Evolutionary conservation across 768 basidiomycete species (phyloP).

Genomic region (Pleurotus citrinopileatus): DNA sequence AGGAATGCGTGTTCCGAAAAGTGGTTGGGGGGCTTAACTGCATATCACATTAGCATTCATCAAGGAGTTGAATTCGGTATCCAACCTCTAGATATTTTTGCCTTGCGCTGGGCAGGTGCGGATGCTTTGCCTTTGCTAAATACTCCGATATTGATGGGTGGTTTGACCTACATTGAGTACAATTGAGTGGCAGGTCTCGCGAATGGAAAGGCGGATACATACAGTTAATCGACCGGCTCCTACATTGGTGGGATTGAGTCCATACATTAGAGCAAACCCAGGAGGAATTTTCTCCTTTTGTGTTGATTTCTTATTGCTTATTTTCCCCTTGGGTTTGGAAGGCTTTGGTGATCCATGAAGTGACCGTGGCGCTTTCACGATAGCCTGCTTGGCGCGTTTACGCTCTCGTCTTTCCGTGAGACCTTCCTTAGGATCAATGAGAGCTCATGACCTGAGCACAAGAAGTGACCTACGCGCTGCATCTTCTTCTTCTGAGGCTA

Average conservation of each 20-base stretch:
- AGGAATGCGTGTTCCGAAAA: constrained; percentile 52
- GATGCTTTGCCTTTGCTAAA: constrained; percentile 70
- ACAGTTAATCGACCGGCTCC: constrained; percentile 64
- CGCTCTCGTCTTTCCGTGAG: constrained; percentile 63
- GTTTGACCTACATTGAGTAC: constrained; percentile 35
- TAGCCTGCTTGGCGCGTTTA: constrained; percentile 55
- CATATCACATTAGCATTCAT: not conserved
- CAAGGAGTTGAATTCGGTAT: not conserved
- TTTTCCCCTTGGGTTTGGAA: constrained; percentile 12
- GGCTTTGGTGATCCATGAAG: constrained; percentile 13
- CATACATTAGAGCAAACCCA: constrained; percentile 65
- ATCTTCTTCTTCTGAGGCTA: constrained; percentile 18
- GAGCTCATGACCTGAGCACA: not conserved
- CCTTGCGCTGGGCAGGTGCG: constrained; percentile 28
- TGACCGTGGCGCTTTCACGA: constrained; percentile 37
- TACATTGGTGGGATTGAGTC: constrained; percentile 60
- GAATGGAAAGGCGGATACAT: constrained; percentile 13
- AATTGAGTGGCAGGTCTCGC: not conserved
- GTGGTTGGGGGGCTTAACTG: constrained; percentile 6
- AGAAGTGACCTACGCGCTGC: constrained; percentile 19
- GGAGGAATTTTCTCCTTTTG: constrained; percentile 36
- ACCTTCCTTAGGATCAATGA: constrained; percentile 35
- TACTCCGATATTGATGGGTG: constrained; percentile 45
- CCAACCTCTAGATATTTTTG: constrained; percentile 25
- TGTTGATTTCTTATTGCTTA: constrained; percentile 19